phyloP scores from a whole-genome alignment of 108 stramenopile genomes.

The Pseudonitzschia multiseries region DNA sequence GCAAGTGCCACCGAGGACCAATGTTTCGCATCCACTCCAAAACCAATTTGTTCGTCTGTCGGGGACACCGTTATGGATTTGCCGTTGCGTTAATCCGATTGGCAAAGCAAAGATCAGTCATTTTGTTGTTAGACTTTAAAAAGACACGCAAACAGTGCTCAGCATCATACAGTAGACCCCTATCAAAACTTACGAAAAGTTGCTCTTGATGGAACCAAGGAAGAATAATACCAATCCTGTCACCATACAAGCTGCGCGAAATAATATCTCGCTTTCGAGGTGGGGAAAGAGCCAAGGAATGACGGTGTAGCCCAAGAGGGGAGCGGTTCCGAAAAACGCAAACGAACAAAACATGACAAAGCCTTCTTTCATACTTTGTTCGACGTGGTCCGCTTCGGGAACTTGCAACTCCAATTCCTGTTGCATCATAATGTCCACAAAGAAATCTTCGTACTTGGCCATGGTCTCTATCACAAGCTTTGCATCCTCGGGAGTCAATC shows the following conservation, averaged over 20 bases:
- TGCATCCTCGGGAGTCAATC: constrained; percentile 85
- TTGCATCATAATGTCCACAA: constrained; percentile 97
- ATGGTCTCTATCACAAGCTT: constrained; percentile 84
- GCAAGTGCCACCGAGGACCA: constrained; percentile 89
- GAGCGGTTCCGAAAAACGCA: constrained; percentile 86
- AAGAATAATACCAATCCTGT: constrained; percentile 84
- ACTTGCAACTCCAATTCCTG: constrained; percentile 94
- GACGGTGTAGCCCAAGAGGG: constrained; percentile 86
- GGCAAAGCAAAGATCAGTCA: not conserved
- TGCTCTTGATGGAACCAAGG: constrained; percentile 90
- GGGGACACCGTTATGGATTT: not conserved
- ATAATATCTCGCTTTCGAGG: constrained; percentile 53
- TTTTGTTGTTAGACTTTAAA: not conserved
- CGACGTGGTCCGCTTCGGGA: constrained; percentile 86
- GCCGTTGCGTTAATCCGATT: not conserved
- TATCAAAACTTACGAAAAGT: constrained; percentile 68
- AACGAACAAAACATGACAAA: constrained; percentile 92
- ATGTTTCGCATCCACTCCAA: constrained; percentile 82
- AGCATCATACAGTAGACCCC: not conserved
- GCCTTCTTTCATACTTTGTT: constrained; percentile 83
- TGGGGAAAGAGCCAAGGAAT: constrained; percentile 69
- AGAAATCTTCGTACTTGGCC: constrained; percentile 95
- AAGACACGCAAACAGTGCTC: not conserved
- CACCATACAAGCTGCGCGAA: constrained; percentile 76
- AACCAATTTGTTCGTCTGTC: constrained; percentile 73